A percentile compares a stretch with the other conserved stretches of the same genome.
phyloP scores from a whole-genome alignment of 352 stramenopile species.

The Thraustotheca clavata region DNA sequence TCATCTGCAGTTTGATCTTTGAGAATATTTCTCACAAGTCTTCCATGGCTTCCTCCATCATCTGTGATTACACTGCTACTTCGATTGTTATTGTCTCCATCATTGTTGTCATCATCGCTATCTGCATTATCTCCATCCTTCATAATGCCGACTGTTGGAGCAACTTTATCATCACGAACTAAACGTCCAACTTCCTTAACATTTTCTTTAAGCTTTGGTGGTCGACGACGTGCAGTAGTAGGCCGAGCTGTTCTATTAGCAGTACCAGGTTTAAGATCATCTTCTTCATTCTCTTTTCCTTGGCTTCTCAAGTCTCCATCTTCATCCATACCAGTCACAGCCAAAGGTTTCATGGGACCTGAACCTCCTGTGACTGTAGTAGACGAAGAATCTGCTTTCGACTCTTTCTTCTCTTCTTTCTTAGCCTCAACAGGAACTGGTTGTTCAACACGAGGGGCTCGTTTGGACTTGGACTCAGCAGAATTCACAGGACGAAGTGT shows the following conservation, averaged over 20 bases:
- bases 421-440: slow-evolving; percentile 23
- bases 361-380: slow-evolving; percentile 19
- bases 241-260: slow-evolving; percentile 57
- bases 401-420: slow-evolving; percentile 25
- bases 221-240: slow-evolving; percentile 74
- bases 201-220: slow-evolving; percentile 84
- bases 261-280: slow-evolving; percentile 31
- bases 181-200: slow-evolving; percentile 66
- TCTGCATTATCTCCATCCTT: slow-evolving; percentile 73
- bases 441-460: slow-evolving; percentile 1
- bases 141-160: slow-evolving; percentile 63
- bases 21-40: slow-evolving; percentile 74
- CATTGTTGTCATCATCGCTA: slow-evolving; percentile 60
- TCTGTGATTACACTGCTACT: slow-evolving; percentile 20
- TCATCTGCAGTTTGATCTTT: slow-evolving; percentile 71
- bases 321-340: slow-evolving; percentile 39
- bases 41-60: slow-evolving; percentile 47
- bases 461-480: slow-evolving; percentile 13
- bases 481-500: not conserved
- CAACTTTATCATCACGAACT: slow-evolving; percentile 74
- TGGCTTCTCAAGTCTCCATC: slow-evolving; percentile 38
- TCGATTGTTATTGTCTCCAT: slow-evolving; percentile 29
- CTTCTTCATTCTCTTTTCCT: slow-evolving; percentile 40
- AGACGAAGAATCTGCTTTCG: slow-evolving; percentile 20
- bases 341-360: slow-evolving; percentile 46